Conservation (phyloP, 108 stramenopile species). For the Poteriospumella lacustris region DNA sequence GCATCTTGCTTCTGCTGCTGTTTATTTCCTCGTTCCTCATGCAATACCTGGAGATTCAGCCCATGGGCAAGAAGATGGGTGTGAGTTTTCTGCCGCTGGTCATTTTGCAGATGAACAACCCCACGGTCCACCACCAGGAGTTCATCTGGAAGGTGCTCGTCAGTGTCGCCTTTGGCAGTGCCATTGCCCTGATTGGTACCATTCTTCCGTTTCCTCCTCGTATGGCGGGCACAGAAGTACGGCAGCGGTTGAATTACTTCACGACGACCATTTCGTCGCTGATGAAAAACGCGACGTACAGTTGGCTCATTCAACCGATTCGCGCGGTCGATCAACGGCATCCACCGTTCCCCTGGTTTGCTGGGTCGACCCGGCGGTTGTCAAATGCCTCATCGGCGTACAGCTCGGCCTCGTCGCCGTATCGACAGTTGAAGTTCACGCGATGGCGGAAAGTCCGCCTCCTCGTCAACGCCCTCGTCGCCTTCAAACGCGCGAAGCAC, state of each 20-base stretch:
- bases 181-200: background rate
- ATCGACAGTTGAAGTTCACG: too few species aligned
- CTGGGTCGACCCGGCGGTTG: too few species aligned
- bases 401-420: too few species aligned
- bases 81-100: background rate
- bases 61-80: slow-evolving; percentile 18
- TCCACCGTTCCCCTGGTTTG: too few species aligned
- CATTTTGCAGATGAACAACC: background rate
- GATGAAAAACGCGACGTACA: background rate
- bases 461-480: background rate
- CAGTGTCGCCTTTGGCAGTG: background rate
- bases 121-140: too few species aligned
- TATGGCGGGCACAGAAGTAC: background rate
- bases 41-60: background rate
- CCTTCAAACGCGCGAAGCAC: background rate
- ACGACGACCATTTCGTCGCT: background rate
- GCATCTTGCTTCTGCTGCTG: background rate
- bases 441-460: background rate
- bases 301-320: too few species aligned
- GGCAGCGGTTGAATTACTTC: background rate
- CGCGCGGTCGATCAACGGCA: too few species aligned
- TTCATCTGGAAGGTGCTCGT: background rate
- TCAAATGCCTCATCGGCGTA: too few species aligned
- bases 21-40: background rate
- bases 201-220: background rate